Percentiles rank a stretch among this genome's conserved stretches.
Evolutionary conservation across 768 basidiomycete species (phyloP).

Genomic region (Boletus reticulatus): DNA sequence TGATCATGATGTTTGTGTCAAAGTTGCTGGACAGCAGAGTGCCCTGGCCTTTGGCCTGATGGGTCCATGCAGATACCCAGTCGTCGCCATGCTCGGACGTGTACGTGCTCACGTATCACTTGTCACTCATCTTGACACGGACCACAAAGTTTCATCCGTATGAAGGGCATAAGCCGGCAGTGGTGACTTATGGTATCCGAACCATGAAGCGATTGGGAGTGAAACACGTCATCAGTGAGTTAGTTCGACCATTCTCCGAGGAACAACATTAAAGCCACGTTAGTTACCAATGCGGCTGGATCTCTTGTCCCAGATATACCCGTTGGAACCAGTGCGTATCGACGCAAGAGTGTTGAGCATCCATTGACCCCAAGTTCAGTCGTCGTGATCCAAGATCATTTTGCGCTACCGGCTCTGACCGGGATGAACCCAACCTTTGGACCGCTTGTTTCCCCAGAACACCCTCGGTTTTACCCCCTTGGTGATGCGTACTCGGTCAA

Average conservation of each 20-base stretch:
- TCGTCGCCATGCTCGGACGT: conserved; percentile 87
- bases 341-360: background rate
- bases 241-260: background rate
- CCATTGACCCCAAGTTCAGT: conserved; percentile 43
- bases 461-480: conserved; percentile 79
- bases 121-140: conserved; percentile 3
- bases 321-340: conserved; percentile 76
- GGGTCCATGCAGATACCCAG: conserved; percentile 66
- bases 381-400: conserved; percentile 80
- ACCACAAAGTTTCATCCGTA: conserved; percentile 73
- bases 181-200: conserved; percentile 76
- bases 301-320: conserved; percentile 69
- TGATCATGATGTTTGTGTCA: background rate
- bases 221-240: conserved; percentile 70
- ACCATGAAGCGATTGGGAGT: conserved; percentile 78
- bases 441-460: conserved; percentile 52
- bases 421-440: conserved; percentile 83
- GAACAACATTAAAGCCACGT: conserved; percentile 1
- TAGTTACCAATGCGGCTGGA: conserved; percentile 89
- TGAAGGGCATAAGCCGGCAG: conserved; percentile 71
- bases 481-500: conserved; percentile 77
- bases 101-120: conserved; percentile 39
- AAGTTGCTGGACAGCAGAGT: conserved; percentile 83
- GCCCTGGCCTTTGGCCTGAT: conserved; percentile 78
- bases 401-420: conserved; percentile 75